Evolutionary conservation across 140 eudicot species (phyloP), one percentile per base, ranked within the genome.

Genomic region (Stevia rebaudiana): DNA sequence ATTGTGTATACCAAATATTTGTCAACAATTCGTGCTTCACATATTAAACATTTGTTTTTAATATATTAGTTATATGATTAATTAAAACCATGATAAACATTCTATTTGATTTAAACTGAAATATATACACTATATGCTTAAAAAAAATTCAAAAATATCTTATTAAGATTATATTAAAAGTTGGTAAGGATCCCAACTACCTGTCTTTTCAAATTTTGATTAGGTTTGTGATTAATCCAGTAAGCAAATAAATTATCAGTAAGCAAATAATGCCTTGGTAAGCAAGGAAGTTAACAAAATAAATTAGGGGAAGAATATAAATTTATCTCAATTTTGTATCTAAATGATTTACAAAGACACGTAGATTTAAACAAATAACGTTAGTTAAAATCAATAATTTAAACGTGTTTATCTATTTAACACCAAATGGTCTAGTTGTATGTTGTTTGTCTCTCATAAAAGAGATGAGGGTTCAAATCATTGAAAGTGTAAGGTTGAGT

Each of bases 131-230:
- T 55, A 28, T 15, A 57, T 28, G 17, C 9, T 58, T 16, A 58
- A 4, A 33, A 35, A 33, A 17, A 9, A 3, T 31, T 24, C 9
- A 4, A 10, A 58, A 53, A 33, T 8, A 35, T 58, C 64, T 58
- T 17, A 9, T 58, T 36, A 36, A 58, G 4, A 17, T 35, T 33
- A 9, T 25, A 30, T 30, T 28, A 28, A 41, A 66, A 54, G 72
- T 57, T 37, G 79, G 79, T 67, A 41, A 40, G 47, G 61, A 75
- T 60, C 79, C 51, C 75, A 75, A 50, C 79, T 51, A 75, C 52
- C 58, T 3, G 7, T 25, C 22, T 41, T 48, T 11, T 8, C 39
- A 59, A 51, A 68, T 13, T 25, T 11, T 25, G 23, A 28, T 58
- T 58, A 67, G 62, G 73, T 65, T 57, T 48, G 61, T 70, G 48